Conservation (phyloP, 345 rosid species). For the rapeseed (Brassica napus) region DNA sequence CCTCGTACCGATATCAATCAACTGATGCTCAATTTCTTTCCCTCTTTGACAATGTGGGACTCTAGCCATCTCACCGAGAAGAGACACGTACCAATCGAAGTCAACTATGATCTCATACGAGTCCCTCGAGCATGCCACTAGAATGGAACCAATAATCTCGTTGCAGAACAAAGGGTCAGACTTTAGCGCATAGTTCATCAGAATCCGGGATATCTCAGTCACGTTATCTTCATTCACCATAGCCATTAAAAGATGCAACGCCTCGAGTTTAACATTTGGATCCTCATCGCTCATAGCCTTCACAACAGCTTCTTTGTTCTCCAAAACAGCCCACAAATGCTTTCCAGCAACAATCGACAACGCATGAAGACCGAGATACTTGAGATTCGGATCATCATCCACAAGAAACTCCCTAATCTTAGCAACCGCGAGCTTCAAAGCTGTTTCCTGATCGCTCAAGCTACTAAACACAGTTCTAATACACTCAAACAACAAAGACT, state of each 20-base stretch:
- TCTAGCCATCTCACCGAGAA: slow-evolving; percentile 90
- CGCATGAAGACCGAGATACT: slow-evolving; percentile 91
- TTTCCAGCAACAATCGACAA: slow-evolving; percentile 61
- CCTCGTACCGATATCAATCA: slow-evolving; percentile 80
- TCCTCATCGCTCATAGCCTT: slow-evolving; percentile 85
- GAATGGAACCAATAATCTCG: slow-evolving; percentile 76
- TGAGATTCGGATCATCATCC: slow-evolving; percentile 88
- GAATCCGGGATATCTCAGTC: slow-evolving; percentile 71
- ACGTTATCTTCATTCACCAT: slow-evolving; percentile 86
- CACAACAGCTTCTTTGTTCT: slow-evolving; percentile 83
- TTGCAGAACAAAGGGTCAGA: slow-evolving; percentile 89
- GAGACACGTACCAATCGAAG: slow-evolving; percentile 88
- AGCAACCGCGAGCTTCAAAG: slow-evolving; percentile 71
- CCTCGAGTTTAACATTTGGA: slow-evolving; percentile 74
- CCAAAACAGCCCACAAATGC: slow-evolving; percentile 83
- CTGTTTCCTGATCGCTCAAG: slow-evolving; percentile 80
- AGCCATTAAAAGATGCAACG: slow-evolving; percentile 79
- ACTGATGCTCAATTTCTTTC: slow-evolving; percentile 83
- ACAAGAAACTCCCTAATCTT: slow-evolving; percentile 69
- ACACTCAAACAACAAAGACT: slow-evolving; percentile 87
- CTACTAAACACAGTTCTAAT: slow-evolving; percentile 76
- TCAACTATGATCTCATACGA: slow-evolving; percentile 74
- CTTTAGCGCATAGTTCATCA: slow-evolving; percentile 80
- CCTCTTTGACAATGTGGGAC: slow-evolving; percentile 82
- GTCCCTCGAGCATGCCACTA: slow-evolving; percentile 67